phyloP scores from a whole-genome alignment of 306 rosid species.

The Cucumis sativus region Cucumber_9930_V3 NC_026658.2:872001-872500 shows the following conservation, averaged over 20 bases:
- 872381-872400: constrained; percentile 29
- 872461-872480: neutral
- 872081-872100: neutral
- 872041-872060: constrained; percentile 23
- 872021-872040: constrained; percentile 21
- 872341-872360: neutral
- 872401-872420: constrained; percentile 32
- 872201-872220: neutral
- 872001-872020: constrained; percentile 40
- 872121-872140: neutral
- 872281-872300: constrained; percentile 28
- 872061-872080: neutral
- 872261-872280: constrained; percentile 64
- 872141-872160: neutral
- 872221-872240: constrained; percentile 16
- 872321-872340: constrained; percentile 12
- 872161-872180: neutral
- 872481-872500: neutral
- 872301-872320: constrained; percentile 20
- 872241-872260: constrained; percentile 45
- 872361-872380: neutral
- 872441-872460: constrained; percentile 24
- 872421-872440: constrained; percentile 29
- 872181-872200: neutral
- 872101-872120: constrained; percentile 59